phyloP scores from a whole-genome alignment of 2,329 filamentous ascomycete genomes.

The Exophiala aquamarina region DNA sequence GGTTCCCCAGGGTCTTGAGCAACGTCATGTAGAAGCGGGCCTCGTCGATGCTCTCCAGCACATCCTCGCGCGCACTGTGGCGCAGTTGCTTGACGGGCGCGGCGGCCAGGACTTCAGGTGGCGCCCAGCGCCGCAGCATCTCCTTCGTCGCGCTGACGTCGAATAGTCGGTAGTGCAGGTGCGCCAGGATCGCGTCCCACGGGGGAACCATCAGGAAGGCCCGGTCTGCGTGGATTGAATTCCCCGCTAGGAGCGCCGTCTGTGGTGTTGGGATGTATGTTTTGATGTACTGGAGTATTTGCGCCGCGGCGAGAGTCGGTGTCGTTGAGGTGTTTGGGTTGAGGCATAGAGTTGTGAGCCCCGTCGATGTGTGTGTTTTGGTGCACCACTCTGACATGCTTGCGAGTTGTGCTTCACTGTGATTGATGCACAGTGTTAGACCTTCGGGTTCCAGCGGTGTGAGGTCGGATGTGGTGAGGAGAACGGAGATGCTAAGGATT shows the following conservation, averaged over 20 bases:
- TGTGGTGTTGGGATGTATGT: slow-evolving; percentile 66
- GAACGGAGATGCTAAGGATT: slow-evolving; percentile 89
- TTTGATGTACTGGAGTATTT: slow-evolving; percentile 76
- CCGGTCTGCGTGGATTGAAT: slow-evolving; percentile 87
- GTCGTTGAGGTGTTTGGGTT: slow-evolving; percentile 52
- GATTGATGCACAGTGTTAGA: slow-evolving; percentile 78
- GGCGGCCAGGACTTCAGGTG: slow-evolving; percentile 56
- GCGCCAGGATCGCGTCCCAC: slow-evolving; percentile 69
- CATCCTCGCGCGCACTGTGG: slow-evolving; percentile 85
- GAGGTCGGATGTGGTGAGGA: slow-evolving; percentile 80
- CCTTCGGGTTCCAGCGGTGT: slow-evolving; percentile 72
- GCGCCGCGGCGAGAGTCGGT: slow-evolving; percentile 67
- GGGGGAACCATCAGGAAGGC: slow-evolving; percentile 74
- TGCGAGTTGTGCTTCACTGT: slow-evolving; percentile 67
- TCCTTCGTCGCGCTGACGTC: slow-evolving; percentile 95
- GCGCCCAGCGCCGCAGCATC: slow-evolving; percentile 78
- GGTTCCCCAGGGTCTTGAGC: slow-evolving; percentile 49
- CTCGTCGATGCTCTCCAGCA: slow-evolving; percentile 92
- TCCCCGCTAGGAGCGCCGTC: slow-evolving; percentile 78
- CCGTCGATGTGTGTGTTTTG: slow-evolving; percentile 73
- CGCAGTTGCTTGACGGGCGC: slow-evolving; percentile 71
- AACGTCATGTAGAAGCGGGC: slow-evolving; percentile 78
- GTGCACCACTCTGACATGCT: slow-evolving; percentile 90
- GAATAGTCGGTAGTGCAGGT: slow-evolving; percentile 85
- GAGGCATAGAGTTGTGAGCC: slow-evolving; percentile 80